These are phyloP conservation scores for Thalia dealbata DNA, from an alignment of 176 grass and related monocot genomes.

Conservation along the genomic window DNA sequence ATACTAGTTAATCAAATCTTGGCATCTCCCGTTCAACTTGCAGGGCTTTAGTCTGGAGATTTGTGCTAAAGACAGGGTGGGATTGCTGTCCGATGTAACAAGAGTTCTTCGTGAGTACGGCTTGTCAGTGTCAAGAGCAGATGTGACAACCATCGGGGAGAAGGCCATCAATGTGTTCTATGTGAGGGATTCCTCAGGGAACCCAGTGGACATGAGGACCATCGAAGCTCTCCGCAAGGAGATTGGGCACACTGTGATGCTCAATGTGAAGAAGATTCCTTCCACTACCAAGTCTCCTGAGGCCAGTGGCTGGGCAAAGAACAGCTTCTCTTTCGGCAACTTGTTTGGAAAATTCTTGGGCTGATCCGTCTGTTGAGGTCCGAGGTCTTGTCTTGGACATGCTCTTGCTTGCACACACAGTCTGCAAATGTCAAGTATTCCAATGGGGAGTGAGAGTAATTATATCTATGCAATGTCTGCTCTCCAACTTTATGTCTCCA, in stretches of 20 bases:
- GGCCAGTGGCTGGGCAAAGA: slow-evolving; percentile 19
- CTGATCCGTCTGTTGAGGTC: background rate
- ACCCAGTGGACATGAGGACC: slow-evolving; percentile 61
- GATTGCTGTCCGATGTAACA: slow-evolving; percentile 67
- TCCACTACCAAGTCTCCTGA: slow-evolving; percentile 23
- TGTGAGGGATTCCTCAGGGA: slow-evolving; percentile 50
- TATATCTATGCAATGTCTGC: background rate
- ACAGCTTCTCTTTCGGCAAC: slow-evolving; percentile 75
- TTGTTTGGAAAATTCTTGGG: slow-evolving; percentile 61
- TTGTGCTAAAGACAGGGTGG: slow-evolving; percentile 77
- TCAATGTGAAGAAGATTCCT: slow-evolving; percentile 67
- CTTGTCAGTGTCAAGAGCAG: slow-evolving; percentile 51
- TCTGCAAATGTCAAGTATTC: background rate
- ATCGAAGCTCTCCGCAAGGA: slow-evolving; percentile 64
- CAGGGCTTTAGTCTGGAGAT: slow-evolving; percentile 91
- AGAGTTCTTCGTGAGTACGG: slow-evolving; percentile 66
- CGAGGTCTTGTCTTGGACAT: background rate
- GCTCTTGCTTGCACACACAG: background rate
- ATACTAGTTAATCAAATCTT: background rate
- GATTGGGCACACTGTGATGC: slow-evolving; percentile 79
- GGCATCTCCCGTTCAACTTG: background rate
- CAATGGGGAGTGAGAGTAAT: background rate
- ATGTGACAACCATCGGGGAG: slow-evolving; percentile 51
- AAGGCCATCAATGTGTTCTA: slow-evolving; percentile 73
- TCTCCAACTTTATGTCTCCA: background rate